Base-by-base conservation (phyloP, 2,329 filamentous ascomycete genomes). In the Colletotrichum costaricense region DNA sequence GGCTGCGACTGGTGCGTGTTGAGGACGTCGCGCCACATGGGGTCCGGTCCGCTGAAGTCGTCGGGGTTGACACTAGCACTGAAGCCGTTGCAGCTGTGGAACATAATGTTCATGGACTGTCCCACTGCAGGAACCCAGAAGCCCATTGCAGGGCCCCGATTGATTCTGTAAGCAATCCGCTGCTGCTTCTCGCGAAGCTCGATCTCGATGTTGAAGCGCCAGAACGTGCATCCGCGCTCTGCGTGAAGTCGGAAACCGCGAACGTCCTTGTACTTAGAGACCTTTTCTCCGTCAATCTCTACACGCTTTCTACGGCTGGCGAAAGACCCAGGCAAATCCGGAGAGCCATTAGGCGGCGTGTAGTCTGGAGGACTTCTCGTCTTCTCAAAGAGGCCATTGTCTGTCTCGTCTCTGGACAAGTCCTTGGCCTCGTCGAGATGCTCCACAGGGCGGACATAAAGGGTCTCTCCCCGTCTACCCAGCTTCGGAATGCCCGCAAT, bases 81-180 rank as follows among this genome's bases (percentile, higher is more conserved):
- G 86, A 99, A 99, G 2, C 97, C 97, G 81, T 99, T 99, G 86
- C 97, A 98, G 81, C 94, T 98, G 85, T 98, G 91, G 84, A 98
- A 99, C 95, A 98, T 98, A 81, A 98, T 94, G 84, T 98, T 98
- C 97, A 99, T 99, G 2, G 93, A 90, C 81, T 97, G 89, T 19
- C 91, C 93, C 63, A 88, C 90, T 38, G 93, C 93, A 5, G 97
- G 97, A 0, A 99, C 95, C 96, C 97, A 99, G 81, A 99, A 99
- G 1, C 93, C 94, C 65, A 94, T 92, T 2, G 94, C 91, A 6
- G 96, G 95, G 0, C 97, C 96, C 59, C 93, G 89, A 79, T 99
- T 99, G 85, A 99, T 97, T 67, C 95, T 94, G 82, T 99, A 99
- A 0, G 95, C 96, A 75, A 99, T 93, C 52, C 96, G 93, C 78